Percentiles rank a stretch among this genome's conserved stretches.
phyloP scores from a whole-genome alignment of 345 rosid genomes.

The Salix koriyanagi region DNA sequence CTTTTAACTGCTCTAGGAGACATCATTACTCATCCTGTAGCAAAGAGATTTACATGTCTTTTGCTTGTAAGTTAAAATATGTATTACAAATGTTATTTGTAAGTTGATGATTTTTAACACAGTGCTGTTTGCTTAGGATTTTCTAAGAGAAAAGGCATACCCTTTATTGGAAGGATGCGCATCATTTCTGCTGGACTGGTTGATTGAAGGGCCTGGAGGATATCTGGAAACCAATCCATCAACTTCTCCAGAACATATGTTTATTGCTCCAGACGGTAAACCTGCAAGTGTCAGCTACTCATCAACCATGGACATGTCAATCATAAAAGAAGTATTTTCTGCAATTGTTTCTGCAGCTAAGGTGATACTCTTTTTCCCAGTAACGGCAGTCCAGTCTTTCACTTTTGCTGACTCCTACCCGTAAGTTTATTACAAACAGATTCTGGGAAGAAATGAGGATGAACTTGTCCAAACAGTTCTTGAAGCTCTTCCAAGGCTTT shows the following conservation, averaged over 20 bases:
- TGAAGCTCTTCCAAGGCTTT: conserved; percentile 60
- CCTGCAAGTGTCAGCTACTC: conserved; percentile 90
- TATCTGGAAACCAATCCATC: conserved; percentile 91
- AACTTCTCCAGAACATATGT: conserved; percentile 90
- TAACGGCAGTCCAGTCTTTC: not conserved
- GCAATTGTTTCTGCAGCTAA: conserved; percentile 68
- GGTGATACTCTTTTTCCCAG: conserved; percentile 37
- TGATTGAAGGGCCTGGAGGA: conserved; percentile 69
- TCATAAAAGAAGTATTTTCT: conserved; percentile 71
- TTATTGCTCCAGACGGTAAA: conserved; percentile 71
- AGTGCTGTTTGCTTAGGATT: conserved; percentile 45
- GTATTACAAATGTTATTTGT: not conserved
- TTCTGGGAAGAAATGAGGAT: conserved; percentile 52
- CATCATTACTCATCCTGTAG: not conserved
- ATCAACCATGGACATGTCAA: conserved; percentile 90
- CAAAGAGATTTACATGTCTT: not conserved
- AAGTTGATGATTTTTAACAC: not conserved
- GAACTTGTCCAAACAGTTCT: conserved; percentile 51
- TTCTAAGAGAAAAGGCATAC: conserved; percentile 69
- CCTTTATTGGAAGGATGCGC: conserved; percentile 86
- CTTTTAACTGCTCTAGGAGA: not conserved
- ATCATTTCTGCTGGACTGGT: conserved; percentile 78
- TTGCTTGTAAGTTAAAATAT: not conserved
- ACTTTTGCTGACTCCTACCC: not conserved
- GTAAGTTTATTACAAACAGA: conserved; percentile 30